Base-by-base conservation (phyloP, 2,329 filamentous ascomycete species). In the Penicillium fuscoglaucum region DNA sequence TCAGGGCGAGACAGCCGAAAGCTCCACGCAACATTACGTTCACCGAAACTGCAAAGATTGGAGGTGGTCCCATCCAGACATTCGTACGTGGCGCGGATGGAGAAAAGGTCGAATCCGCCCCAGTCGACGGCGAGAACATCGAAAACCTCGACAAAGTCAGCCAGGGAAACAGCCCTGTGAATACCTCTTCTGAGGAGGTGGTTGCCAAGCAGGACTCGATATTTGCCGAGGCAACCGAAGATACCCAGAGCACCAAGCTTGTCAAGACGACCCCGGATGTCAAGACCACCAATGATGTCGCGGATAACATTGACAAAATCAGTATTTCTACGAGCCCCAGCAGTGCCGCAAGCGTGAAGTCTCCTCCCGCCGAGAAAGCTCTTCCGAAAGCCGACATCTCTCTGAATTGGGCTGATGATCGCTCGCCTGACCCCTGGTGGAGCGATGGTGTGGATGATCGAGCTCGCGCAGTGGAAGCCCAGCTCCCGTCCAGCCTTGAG, bases 401-500 rank as follows among this genome's bases (percentile, higher is more conserved):
- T 28, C 40, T 28, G 4, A n/a, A 53, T 21, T 53, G 51, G 51
- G 7, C 6, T 8, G 24, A 28, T n/a, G 17, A 37, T 9, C 19
- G 19, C 21, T 15, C 29, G 9, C 7, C 17, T 10, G 40, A 52
- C 15, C 2, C 40, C 5, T 28, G 48, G 47, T 51, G 40, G 37
- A 29, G n/a, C 15, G 61, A 64, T 28, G 54, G 55, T 2, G 63
- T 61, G 6, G 69, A 59, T 52, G 66, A 61, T 13, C 69, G 62
- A 15, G 72, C 74, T 26, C 82, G 91, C 2, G 74, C 88, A 1
- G 82, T 88, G 24, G 84, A 87, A 46, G 86, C 85, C 26, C 87
- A 91, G 59, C 82, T 96, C 1, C 92, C 91, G 2, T 88, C 87
- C 26, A 88, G 90, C 1, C 96, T 96, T 71, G 77, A 83, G 46